Base-by-base conservation (phyloP, 2,329 filamentous ascomycete genomes). In the Claviceps fusiformis region DNA sequence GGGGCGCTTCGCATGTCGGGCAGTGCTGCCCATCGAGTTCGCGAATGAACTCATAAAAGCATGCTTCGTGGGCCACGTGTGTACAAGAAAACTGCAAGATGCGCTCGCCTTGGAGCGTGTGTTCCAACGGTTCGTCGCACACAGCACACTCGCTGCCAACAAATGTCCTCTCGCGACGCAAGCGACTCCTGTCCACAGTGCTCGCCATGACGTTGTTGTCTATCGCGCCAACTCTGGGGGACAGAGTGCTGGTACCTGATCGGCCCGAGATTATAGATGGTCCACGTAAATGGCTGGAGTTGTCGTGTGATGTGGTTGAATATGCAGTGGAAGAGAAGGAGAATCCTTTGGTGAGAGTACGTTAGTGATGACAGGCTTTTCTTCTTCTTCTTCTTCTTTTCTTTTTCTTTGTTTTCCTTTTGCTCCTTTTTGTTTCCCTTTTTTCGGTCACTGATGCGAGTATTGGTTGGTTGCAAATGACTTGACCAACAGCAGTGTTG, bases 31-130 rank as follows among this genome's bases (percentile, higher is more conserved):
- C 88, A 62, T 97, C 91, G 57, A 92, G 87, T 66, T 96, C 92
- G 65, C 89, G 87, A 63, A 98, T 95, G 67, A 95, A 96, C 71
- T 98, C 93, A 73, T 97, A 97, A 68, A 98, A 97, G 72, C 93
- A 98, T 41, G 92, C 93, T 70, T 97, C 93, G 68, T 98, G 93
- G 11, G 92, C 90, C 57, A 98, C 92, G 71, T 98, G 93, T n/a
- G 85, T 82, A 71, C 93, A 98, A 6, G 91, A 95, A 65, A 98
- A 93, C 68, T 97, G 93, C 54, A 98, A 76, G 58, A 98, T 90
- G 61, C 90, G 84, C 73, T 98, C 93, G 57, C 93, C 93, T 52
- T 88, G 87, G 50, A 98, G 78, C 3, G 90, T 98, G 70, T 97
- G 92, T 71, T 97, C 93, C 59, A 98, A 74, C 3, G 91, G 91